These are phyloP conservation scores for Aspergillus melleus DNA, from an alignment of 2,329 filamentous ascomycete species.

Conservation along the genomic window DNA sequence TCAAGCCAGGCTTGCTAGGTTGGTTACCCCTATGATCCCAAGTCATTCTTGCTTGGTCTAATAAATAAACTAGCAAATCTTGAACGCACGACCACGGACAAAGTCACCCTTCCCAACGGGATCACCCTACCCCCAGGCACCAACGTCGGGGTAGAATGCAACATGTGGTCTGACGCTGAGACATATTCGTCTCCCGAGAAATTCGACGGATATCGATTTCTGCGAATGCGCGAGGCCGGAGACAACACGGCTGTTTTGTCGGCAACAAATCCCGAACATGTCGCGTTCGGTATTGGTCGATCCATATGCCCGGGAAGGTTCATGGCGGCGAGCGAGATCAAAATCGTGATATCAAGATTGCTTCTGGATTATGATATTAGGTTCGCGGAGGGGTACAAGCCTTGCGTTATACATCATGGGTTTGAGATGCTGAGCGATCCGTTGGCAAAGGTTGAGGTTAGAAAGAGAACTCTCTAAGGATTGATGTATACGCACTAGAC, in stretches of 20 bases:
- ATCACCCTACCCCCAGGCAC: conserved; percentile 17
- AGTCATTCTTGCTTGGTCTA: neutral
- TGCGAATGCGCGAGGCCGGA: neutral
- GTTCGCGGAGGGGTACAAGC: neutral
- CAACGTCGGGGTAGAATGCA: conserved; percentile 11
- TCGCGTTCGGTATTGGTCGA: neutral
- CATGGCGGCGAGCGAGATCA: neutral
- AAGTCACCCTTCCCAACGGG: conserved; percentile 18
- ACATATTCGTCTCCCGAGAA: conserved; percentile 15
- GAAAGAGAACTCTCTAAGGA: neutral
- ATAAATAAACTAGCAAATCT: conserved; percentile 3
- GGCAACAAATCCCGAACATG: neutral
- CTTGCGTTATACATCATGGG: neutral
- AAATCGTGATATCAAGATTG: neutral
- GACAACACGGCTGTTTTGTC: neutral
- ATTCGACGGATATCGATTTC: neutral
- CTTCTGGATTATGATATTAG: conserved; percentile 3
- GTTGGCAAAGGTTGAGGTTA: conserved; percentile 6
- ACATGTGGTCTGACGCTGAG: conserved; percentile 13
- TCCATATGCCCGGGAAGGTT: neutral
- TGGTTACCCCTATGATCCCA: neutral
- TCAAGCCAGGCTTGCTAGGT: conserved; percentile 13
- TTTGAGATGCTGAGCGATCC: conserved; percentile 9
- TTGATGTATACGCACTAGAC: too few species aligned
- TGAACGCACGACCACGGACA: conserved; percentile 9